These are phyloP conservation scores for Calocera viscosa DNA, from an alignment of 768 basidiomycete species.

Conservation along the genomic window DNA sequence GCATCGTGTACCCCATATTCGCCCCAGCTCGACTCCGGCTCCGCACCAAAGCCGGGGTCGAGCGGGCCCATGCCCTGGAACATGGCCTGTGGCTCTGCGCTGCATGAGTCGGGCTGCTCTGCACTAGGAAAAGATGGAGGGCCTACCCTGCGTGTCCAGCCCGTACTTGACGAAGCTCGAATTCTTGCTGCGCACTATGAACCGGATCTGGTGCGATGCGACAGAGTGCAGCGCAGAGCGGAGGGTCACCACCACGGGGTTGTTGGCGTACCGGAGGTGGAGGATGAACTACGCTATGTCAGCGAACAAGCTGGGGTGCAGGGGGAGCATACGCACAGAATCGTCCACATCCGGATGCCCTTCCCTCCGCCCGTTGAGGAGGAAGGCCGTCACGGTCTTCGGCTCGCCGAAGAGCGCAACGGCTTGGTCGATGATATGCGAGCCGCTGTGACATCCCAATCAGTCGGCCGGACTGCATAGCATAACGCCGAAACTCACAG, in stretches of 20 bases:
- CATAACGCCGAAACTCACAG: not conserved
- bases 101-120: not conserved
- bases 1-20: constrained; percentile 6
- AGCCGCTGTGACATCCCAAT: not conserved
- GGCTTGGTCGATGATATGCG: constrained; percentile 12
- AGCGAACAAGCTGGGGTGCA: not conserved
- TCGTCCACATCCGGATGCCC: constrained; percentile 12
- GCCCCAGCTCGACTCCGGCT: constrained; percentile 12
- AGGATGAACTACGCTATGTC: constrained; percentile 6
- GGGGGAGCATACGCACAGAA: not conserved
- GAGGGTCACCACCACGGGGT: constrained; percentile 11
- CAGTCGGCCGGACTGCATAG: not conserved
- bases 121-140: not conserved
- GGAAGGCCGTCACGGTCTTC: constrained; percentile 5
- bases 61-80: constrained; percentile 11
- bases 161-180: constrained; percentile 13
- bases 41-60: constrained; percentile 12
- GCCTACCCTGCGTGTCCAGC: constrained; percentile 12
- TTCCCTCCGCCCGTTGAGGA: constrained; percentile 1
- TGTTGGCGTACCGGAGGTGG: constrained; percentile 10
- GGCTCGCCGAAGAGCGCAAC: constrained; percentile 12
- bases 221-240: constrained; percentile 9
- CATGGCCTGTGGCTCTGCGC: constrained; percentile 10
- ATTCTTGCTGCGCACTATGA: constrained; percentile 7
- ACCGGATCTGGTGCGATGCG: constrained; percentile 9